phyloP scores from a whole-genome alignment of 306 rosid genomes.

The Sphenostylis stenocarpa region DNA sequence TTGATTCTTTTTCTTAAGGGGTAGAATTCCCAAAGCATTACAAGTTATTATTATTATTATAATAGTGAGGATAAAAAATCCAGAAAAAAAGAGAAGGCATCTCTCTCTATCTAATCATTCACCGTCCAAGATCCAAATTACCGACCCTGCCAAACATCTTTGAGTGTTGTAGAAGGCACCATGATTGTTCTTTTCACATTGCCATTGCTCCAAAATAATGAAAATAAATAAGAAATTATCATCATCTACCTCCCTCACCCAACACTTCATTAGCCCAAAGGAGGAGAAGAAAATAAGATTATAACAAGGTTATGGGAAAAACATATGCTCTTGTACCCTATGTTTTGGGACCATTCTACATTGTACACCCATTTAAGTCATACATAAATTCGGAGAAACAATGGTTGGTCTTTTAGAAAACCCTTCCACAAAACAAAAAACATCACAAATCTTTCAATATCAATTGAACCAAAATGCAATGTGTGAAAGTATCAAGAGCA shows the following conservation, averaged over 20 bases:
- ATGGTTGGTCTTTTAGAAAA: background rate
- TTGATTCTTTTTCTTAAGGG: background rate
- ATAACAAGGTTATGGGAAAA: background rate
- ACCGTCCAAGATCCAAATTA: slow-evolving; percentile 1
- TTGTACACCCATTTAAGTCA: background rate
- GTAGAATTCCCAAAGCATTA: background rate
- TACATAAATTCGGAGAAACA: background rate
- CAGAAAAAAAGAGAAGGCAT: background rate
- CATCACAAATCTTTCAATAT: background rate
- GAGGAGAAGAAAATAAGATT: background rate
- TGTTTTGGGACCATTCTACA: background rate
- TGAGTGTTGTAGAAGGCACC: slow-evolving; percentile 41
- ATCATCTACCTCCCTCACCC: slow-evolving; percentile 31
- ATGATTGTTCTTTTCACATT: slow-evolving; percentile 27
- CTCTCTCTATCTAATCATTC: slow-evolving; percentile 33
- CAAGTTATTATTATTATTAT: background rate
- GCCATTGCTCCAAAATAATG: background rate
- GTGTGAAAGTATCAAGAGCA: background rate
- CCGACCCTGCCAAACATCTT: slow-evolving; percentile 30
- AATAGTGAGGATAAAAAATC: background rate
- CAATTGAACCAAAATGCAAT: background rate
- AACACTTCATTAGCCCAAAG: slow-evolving; percentile 20
- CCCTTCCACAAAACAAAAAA: background rate
- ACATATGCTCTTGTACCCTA: background rate
- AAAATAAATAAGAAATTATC: slow-evolving; percentile 19